Base-by-base conservation (phyloP, 371 early-diverging fungal genomes). In the Nematocida displodere region DNA sequence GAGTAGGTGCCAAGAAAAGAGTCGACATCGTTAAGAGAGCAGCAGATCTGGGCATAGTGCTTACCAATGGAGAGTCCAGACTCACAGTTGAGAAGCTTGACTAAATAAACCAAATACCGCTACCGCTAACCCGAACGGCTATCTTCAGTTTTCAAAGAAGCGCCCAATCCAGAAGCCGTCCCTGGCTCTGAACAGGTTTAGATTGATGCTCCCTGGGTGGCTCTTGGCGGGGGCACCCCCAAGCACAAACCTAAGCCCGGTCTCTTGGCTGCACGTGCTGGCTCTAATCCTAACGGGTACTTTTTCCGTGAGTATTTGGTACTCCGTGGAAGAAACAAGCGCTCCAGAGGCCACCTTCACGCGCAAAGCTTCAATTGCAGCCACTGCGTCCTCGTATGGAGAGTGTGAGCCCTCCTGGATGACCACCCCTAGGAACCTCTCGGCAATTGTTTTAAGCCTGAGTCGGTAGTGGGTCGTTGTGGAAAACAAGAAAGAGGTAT, bases 1-100 rank as follows among this genome's bases (percentile, higher is more conserved):
- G 89, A 85, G 93, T 98, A 78, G 89, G 91, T 63, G 90, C 95
- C 86, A 90, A 89, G 87, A 97, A 95, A 87, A 89, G 99, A 81
- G 87, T 94, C 76, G 90, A 86, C 66, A 92, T 99, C 79, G 86
- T 97, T 66, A 90, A 94, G 86, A 89, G 93, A 78, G 99, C 99
- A 83, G 88, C 89, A 80, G 91, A 96, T 87, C 87, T 97, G 66
- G 89, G 92, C 86, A 89, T 99, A 81, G 91, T 91, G 87, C 89
- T 99, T 76, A 89, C 89, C 85, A 99, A 99, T 88, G 90, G 90
- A 77, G 87, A 88, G 83, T 97, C 92, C 82, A 91, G 93, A 82
- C 87, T 98, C 82, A 88, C 92, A 79, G 88, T 90, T 77, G 89
- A 90, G 84, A 92, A 71, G 33, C 59, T 71, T 17, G 75, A 71